Percentiles rank a stretch among this genome's conserved stretches.
phyloP scores from a whole-genome alignment of 202 grass and related monocot species.

The Setaria viridis region DNA sequence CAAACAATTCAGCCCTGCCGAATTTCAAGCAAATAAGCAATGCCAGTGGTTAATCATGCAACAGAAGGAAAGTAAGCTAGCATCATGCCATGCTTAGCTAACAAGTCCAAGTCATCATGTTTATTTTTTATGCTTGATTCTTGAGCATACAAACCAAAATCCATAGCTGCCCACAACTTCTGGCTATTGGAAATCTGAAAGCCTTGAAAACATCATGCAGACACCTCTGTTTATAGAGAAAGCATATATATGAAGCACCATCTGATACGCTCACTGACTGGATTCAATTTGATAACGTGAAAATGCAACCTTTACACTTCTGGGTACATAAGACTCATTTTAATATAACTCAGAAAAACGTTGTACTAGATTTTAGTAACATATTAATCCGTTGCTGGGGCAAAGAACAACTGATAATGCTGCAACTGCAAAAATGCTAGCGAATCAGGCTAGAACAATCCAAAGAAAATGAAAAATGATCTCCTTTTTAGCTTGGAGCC shows the following conservation, averaged over 20 bases:
- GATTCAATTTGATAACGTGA: background rate
- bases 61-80: background rate
- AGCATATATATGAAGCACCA: slow-evolving; percentile 15
- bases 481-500: slow-evolving; percentile 11
- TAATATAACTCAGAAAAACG: background rate
- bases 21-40: background rate
- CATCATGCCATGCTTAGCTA: background rate
- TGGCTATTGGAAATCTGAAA: slow-evolving; percentile 1
- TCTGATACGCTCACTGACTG: background rate
- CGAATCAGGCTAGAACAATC: background rate
- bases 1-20: background rate
- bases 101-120: background rate
- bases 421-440: background rate
- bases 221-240: background rate
- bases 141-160: background rate
- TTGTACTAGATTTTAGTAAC: background rate
- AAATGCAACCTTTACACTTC: background rate
- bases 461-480: slow-evolving; percentile 22
- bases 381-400: background rate
- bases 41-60: background rate
- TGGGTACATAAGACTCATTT: background rate
- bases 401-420: background rate
- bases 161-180: background rate
- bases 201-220: background rate
- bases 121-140: background rate